Base-by-base conservation (phyloP, 1,139 yeast genomes). In the Candida sanyaensis region DNA sequence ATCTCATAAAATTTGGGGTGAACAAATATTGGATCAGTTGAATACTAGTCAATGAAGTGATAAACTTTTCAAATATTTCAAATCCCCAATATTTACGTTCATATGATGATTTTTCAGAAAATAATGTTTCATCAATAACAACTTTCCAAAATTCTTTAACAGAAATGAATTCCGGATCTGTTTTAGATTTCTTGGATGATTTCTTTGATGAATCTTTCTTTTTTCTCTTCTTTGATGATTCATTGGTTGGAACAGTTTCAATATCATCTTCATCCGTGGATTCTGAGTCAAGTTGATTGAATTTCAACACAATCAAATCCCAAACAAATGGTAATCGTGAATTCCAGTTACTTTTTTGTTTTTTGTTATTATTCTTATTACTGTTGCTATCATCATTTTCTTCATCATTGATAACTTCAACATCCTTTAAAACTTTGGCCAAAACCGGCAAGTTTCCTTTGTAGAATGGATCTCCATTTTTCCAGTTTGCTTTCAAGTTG, bases 41-140 rank as follows among this genome's bases (percentile, higher is more conserved):
- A 24, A 33, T 27, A 17, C 27, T 13, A 13, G 23, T 29, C 7
- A 51, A 52, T 0, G 47, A 32, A 45, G 47, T 56, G 28, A 86
- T 63, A 43, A 83, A 75, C 44, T 78, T 71, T 34, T 67, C 72
- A 55, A 92, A 83, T 5, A 92, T 77, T 57, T 88, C 88, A 58
- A 92, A 82, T 0, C 98, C 99, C 81, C 90, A 81, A 64, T 78
- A 88, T 62, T 92, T 93, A 52, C 97, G 77, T 64, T 92, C 98
- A 40, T 85, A 83, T 1, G 97, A 88, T 0, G 97, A 77, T 54
- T 86, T 82, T 30, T 80, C 83, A 4, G 90, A 73, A 59, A 93
- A 92, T 51, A 88, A 80, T 1, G 86, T 77, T 58, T 90, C 95
- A 61, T 92, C 98, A 9, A 92, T 80, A 7, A 84, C 84, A 3